Evolutionary conservation across 768 basidiomycete genomes (phyloP).

Genomic region (Leucocoprinus birnbaumii): DNA sequence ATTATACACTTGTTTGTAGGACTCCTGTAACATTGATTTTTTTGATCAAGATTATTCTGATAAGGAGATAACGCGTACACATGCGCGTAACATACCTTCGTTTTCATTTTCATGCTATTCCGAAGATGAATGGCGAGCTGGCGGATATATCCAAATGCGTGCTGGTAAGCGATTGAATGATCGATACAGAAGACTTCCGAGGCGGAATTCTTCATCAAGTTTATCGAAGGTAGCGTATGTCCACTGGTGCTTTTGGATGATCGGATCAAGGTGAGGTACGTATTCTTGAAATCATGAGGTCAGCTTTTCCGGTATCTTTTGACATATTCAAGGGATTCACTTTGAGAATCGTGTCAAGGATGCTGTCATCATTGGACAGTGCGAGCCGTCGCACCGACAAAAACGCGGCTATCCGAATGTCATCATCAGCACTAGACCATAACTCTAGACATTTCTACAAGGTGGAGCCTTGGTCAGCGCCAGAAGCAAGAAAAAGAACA

Average conservation of each 20-base stretch:
- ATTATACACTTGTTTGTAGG: slow-evolving; percentile 94
- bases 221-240: slow-evolving; percentile 88
- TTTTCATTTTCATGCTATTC: slow-evolving; percentile 86
- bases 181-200: slow-evolving; percentile 86
- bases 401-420: slow-evolving; percentile 81
- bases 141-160: slow-evolving; percentile 94
- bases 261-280: slow-evolving; percentile 85
- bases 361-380: slow-evolving; percentile 70
- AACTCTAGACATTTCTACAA: slow-evolving; percentile 76
- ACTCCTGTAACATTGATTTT: slow-evolving; percentile 54
- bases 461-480: slow-evolving; percentile 10
- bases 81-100: slow-evolving; percentile 60
- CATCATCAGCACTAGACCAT: slow-evolving; percentile 83
- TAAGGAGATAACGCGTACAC: not conserved
- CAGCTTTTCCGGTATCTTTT: not conserved
- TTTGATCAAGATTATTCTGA: not conserved
- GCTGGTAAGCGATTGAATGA: slow-evolving; percentile 78
- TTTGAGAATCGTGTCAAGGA: slow-evolving; percentile 85
- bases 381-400: slow-evolving; percentile 81
- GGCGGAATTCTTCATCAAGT: slow-evolving; percentile 97
- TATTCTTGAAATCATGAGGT: slow-evolving; percentile 48
- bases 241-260: slow-evolving; percentile 82
- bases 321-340: no score
- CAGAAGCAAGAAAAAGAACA: not conserved
- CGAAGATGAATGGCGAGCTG: slow-evolving; percentile 92